phyloP scores from a whole-genome alignment of 140 eudicot genomes.

The Anethum foeniculum region DNA sequence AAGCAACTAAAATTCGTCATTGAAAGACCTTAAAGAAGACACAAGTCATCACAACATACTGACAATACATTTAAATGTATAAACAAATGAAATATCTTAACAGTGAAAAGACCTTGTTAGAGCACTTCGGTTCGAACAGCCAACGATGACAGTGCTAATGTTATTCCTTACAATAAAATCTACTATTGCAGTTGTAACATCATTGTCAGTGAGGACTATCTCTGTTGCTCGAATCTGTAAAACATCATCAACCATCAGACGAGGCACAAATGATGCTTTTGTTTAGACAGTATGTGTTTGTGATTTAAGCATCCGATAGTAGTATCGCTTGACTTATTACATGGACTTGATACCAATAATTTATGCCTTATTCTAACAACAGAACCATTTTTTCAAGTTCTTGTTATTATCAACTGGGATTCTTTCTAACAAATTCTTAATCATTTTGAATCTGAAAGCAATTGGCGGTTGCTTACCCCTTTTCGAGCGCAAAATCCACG shows the following conservation, averaged over 20 bases:
- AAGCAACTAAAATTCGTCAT: neutral
- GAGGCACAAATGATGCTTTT: neutral
- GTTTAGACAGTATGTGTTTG: neutral
- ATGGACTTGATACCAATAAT: neutral
- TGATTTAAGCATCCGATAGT: neutral
- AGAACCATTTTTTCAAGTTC: neutral
- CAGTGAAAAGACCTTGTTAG: slow-evolving; percentile 35
- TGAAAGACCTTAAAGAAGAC: neutral
- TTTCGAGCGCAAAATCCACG: slow-evolving; percentile 50
- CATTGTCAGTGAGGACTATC: slow-evolving; percentile 34
- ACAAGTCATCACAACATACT: neutral
- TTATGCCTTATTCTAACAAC: neutral
- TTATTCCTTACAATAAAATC: slow-evolving; percentile 20
- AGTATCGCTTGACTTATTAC: neutral
- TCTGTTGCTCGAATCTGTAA: slow-evolving; percentile 37
- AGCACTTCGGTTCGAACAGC: slow-evolving; percentile 27
- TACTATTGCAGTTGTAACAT: slow-evolving; percentile 30
- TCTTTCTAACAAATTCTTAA: too few species aligned
- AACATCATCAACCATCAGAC: neutral
- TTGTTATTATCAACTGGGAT: too few species aligned
- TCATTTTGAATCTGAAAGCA: too few species aligned
- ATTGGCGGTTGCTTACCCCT: slow-evolving; percentile 32
- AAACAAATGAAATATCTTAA: neutral
- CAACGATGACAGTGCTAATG: slow-evolving; percentile 33
- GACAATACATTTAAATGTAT: too few species aligned